Base-by-base conservation (phyloP, 176 grass and related monocot genomes). In the Otatea glauca region DNA sequence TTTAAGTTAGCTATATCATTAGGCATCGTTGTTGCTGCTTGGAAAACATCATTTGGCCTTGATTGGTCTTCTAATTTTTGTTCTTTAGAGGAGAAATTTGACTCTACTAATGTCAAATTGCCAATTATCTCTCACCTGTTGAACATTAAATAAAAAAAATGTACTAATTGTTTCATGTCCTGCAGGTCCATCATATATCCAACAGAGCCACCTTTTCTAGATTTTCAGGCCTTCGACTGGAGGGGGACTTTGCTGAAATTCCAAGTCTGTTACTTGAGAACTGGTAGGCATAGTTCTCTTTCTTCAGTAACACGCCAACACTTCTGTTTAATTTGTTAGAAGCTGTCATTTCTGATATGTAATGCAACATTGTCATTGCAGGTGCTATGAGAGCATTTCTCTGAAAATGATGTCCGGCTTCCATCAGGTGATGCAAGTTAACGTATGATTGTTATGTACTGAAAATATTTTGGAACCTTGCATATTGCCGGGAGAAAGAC, bases 341-440 rank as follows among this genome's bases (percentile, higher is more conserved):
- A 49, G 13, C 14, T 78, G 20, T 12, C 48, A n/a, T 78, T 67
- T 86, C n/a, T 78, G 50, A 62, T 65, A 38, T 65, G 56, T 82
- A 71, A 77, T 16, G 27, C 39, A n/a, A 77, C 58, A 77, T 24
- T 74, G 37, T 72, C 45, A 75, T 80, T 20, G 13, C 88, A 98
- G 96, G 96, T 98, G 96, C 86, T 95, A 98, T 73, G 91, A 95
- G 80, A 98, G 77, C 51, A 74, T 86, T 74, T 93, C 96, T 75
- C 70, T 98, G 77, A 98, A 98, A 95, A 92, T 98, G 93, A 90
- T 98, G 89, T 98, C 96, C 18, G 93, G 93, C 54, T 95, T 90
- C 77, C 89, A 98, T 90, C 85, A 98, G 96, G 96, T 98, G 62
- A 87, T 86, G 85, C 68, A 88, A 67, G 71, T 51, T 79, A 24